Conservation (phyloP, 2,329 filamentous ascomycete genomes). For the Alternaria alternata region DNA sequence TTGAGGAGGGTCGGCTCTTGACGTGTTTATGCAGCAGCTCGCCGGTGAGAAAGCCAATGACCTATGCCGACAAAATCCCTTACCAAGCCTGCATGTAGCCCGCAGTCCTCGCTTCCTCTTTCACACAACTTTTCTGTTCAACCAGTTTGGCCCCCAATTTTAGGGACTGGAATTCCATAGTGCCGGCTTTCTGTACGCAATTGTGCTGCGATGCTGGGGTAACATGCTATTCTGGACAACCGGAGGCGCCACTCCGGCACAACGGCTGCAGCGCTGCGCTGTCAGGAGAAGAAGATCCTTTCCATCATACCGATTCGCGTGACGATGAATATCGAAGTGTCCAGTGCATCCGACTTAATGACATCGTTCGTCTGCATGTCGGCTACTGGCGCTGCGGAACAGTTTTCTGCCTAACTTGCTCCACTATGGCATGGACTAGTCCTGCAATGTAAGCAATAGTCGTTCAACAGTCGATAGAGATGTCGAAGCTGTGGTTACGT, state of each 20-base stretch:
- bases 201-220: conserved; percentile 19
- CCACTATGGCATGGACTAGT: conserved; percentile 26
- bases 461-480: conserved; percentile 15
- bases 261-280: conserved; percentile 14
- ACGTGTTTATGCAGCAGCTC: conserved; percentile 48
- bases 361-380: conserved; percentile 26
- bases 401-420: conserved; percentile 31
- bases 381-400: conserved; percentile 23
- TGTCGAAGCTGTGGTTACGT: not conserved
- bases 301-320: not conserved
- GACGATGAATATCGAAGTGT: conserved; percentile 7
- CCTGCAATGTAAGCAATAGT: conserved; percentile 33
- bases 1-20: conserved; percentile 40
- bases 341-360: conserved; percentile 16
- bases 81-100: conserved; percentile 44
- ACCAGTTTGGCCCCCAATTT: conserved; percentile 43
- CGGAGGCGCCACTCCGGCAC: conserved; percentile 23
- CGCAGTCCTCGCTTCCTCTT: conserved; percentile 39
- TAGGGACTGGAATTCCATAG: conserved; percentile 20
- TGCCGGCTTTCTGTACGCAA: conserved; percentile 19
- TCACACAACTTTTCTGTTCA: conserved; percentile 27
- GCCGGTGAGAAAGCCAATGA: conserved; percentile 46
- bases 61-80: conserved; percentile 43
- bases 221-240: conserved; percentile 16
- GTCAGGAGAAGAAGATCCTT: conserved; percentile 5